These are phyloP conservation scores for Rhamnella rubrinervis DNA, from an alignment of 331 rosid genomes.

Conservation along the genomic window DNA sequence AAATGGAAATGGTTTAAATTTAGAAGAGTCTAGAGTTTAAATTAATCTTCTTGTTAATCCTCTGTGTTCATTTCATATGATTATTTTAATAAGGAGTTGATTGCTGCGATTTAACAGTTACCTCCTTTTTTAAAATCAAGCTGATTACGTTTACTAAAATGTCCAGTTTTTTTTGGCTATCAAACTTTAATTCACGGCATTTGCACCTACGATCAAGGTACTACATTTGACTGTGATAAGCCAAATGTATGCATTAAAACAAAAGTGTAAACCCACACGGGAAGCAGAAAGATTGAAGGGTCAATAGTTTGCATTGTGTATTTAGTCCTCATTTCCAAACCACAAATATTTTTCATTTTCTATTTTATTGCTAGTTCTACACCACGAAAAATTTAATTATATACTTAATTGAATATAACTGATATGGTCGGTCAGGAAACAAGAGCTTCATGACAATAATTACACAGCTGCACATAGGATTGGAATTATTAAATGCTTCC, in stretches of 20 bases:
- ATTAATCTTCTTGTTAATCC: not conserved
- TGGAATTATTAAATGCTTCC: not conserved
- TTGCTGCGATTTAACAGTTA: too few relatives aligned
- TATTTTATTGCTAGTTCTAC: not conserved
- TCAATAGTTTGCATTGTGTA: not conserved
- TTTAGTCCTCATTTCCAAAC: slow-evolving; percentile 2
- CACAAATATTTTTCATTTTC: not conserved
- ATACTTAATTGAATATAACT: too few relatives aligned
- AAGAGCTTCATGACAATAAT: too few relatives aligned
- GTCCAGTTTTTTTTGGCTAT: not conserved
- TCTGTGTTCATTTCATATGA: not conserved
- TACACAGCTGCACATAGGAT: too few relatives aligned
- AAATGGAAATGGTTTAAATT: too few relatives aligned
- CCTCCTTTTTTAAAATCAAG: too few relatives aligned
- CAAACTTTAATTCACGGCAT: not conserved
- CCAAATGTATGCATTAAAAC: not conserved
- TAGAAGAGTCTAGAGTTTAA: too few relatives aligned
- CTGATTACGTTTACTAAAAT: not conserved
- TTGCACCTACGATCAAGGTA: not conserved
- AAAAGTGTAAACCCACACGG: not conserved
- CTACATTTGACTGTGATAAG: not conserved
- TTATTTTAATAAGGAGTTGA: not conserved
- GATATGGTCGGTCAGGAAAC: too few relatives aligned
- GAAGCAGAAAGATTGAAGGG: not conserved
- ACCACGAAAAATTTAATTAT: not conserved